Conservation (phyloP, 306 rosid genomes). For the Crotalaria pallida region DNA sequence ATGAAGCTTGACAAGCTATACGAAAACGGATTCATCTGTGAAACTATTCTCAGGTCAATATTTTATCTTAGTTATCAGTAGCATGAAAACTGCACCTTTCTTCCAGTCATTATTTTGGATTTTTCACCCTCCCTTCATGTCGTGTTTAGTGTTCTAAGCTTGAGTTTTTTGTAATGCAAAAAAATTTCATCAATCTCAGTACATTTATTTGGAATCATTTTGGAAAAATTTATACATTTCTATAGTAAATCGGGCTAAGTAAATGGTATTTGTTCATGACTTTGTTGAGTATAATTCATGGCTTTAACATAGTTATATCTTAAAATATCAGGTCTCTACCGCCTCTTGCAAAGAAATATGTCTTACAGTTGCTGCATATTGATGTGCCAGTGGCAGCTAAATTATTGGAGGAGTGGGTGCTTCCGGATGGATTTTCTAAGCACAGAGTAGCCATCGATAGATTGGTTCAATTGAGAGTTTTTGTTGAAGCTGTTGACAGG, state of each 20-base stretch:
- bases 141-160: not conserved
- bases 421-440: constrained; percentile 78
- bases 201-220: not conserved
- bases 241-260: not conserved
- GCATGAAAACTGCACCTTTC: not conserved
- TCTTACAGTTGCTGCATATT: constrained; percentile 62
- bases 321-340: constrained; percentile 72
- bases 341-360: constrained; percentile 85
- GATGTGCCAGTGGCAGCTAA: constrained; percentile 60
- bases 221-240: not conserved
- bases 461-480: constrained; percentile 73
- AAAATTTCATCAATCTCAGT: not conserved
- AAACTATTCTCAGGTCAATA: constrained; percentile 85
- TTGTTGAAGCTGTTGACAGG: constrained; percentile 72
- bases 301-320: constrained; percentile 1
- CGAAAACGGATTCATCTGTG: constrained; percentile 84
- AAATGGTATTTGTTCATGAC: not conserved
- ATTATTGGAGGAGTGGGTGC: constrained; percentile 90
- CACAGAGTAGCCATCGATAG: constrained; percentile 84
- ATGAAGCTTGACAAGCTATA: constrained; percentile 86
- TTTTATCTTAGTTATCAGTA: not conserved
- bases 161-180: not conserved
- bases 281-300: not conserved
- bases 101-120: not conserved
- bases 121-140: not conserved